These are phyloP conservation scores for Globisporangium sylvaticum DNA, from an alignment of 352 stramenopile genomes.

Conservation along the genomic window DNA sequence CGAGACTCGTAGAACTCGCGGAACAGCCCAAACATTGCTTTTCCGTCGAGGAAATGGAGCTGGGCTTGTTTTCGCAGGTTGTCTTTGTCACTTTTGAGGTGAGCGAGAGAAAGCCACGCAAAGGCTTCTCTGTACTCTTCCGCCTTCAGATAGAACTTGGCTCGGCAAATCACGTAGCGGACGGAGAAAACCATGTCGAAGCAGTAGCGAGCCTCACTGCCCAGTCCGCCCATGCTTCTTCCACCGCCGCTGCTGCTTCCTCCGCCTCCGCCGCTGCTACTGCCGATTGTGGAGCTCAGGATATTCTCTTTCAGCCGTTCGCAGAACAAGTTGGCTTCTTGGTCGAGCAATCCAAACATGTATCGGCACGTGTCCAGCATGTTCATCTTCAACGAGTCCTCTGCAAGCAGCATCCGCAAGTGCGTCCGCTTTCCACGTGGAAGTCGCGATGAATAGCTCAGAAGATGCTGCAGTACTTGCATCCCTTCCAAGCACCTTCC, in stretches of 20 bases:
- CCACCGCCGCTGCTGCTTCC: conserved; percentile 59
- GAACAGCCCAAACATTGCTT: conserved; percentile 50
- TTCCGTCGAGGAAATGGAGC: conserved; percentile 63
- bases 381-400: conserved; percentile 71
- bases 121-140: conserved; percentile 54
- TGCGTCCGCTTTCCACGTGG: conserved; percentile 77
- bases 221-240: conserved; percentile 56
- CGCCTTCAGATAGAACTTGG: conserved; percentile 58
- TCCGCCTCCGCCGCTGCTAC: conserved; percentile 41
- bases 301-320: conserved; percentile 67
- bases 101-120: conserved; percentile 70
- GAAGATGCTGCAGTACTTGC: conserved; percentile 70
- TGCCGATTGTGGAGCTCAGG: conserved; percentile 18
- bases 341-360: conserved; percentile 70
- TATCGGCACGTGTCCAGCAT: conserved; percentile 73
- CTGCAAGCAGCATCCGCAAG: conserved; percentile 71
- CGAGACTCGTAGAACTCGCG: conserved; percentile 48
- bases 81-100: conserved; percentile 74
- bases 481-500: conserved; percentile 77
- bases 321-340: conserved; percentile 72
- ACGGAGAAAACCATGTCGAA: conserved; percentile 81
- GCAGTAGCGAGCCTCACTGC: conserved; percentile 69
- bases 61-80: conserved; percentile 63
- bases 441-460: conserved; percentile 67
- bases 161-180: conserved; percentile 63